phyloP scores from a whole-genome alignment of 768 basidiomycete species.

The Auricularia auricula-judae region DNA sequence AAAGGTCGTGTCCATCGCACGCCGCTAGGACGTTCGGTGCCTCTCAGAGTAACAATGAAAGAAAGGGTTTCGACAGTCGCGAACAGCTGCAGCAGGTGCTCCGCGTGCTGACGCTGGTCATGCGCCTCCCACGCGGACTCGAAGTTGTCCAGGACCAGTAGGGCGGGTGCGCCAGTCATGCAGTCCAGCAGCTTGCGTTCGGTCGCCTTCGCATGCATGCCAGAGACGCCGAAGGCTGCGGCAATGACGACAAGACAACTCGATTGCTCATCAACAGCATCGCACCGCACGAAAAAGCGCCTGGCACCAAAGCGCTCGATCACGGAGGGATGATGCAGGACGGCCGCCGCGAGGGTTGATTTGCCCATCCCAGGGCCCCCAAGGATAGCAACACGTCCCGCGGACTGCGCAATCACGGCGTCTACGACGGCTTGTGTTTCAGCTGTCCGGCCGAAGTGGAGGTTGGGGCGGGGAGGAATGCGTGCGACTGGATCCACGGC shows the following conservation, averaged over 20 bases:
- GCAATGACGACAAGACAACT: neutral
- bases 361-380: conserved; percentile 30
- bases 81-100: conserved; percentile 9
- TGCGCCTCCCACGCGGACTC: conserved; percentile 13
- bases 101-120: neutral
- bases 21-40: conserved; percentile 13
- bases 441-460: neutral
- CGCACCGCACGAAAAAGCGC: conserved; percentile 25
- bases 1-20: conserved; percentile 14
- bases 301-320: conserved; percentile 14
- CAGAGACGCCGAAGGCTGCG: neutral
- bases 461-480: neutral
- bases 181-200: neutral
- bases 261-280: conserved; percentile 1
- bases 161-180: conserved; percentile 1
- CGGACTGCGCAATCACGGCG: neutral
- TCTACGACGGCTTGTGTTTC: neutral
- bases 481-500: too few species aligned
- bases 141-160: conserved; percentile 14
- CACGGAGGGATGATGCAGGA: conserved; percentile 17
- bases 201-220: too few species aligned
- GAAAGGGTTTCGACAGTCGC: conserved; percentile 10
- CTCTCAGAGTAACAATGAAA: conserved; percentile 14
- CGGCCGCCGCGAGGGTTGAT: conserved; percentile 24
- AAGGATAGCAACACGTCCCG: conserved; percentile 10